phyloP scores from a whole-genome alignment of 495 filamentous ascomycete genomes.

The Gamarada debralockiae region DNA sequence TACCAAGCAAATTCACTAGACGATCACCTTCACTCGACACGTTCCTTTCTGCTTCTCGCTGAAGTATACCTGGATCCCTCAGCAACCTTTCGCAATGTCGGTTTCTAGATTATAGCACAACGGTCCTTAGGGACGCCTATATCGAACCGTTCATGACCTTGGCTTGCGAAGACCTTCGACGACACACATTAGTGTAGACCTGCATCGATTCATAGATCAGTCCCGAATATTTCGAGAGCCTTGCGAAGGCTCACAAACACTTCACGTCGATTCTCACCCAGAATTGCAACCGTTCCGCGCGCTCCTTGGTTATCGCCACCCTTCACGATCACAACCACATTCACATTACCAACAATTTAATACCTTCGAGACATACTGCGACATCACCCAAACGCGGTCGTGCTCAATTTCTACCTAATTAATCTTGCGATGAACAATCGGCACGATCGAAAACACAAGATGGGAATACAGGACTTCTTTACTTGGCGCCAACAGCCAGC shows the following conservation, averaged over 20 bases:
- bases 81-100: constrained; percentile 32
- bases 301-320: constrained; percentile 10
- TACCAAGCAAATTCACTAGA: background rate
- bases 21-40: background rate
- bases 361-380: background rate
- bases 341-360: background rate
- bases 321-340: constrained; percentile 1
- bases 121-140: constrained; percentile 51
- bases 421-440: background rate
- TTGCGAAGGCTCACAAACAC: constrained; percentile 1
- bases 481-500: constrained; percentile 19
- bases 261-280: background rate
- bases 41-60: constrained; percentile 19
- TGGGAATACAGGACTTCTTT: constrained; percentile 22
- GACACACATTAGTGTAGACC: constrained; percentile 1
- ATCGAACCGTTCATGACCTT: background rate
- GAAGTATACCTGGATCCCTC: constrained; percentile 19
- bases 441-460: constrained; percentile 9
- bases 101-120: constrained; percentile 47
- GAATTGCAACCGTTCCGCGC: background rate
- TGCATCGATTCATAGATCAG: constrained; percentile 1
- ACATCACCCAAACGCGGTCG: background rate
- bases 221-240: constrained; percentile 9
- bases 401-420: background rate
- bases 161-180: background rate